phyloP scores from a whole-genome alignment of 139 green algal genomes.

The Eudorina sp. region DNA sequence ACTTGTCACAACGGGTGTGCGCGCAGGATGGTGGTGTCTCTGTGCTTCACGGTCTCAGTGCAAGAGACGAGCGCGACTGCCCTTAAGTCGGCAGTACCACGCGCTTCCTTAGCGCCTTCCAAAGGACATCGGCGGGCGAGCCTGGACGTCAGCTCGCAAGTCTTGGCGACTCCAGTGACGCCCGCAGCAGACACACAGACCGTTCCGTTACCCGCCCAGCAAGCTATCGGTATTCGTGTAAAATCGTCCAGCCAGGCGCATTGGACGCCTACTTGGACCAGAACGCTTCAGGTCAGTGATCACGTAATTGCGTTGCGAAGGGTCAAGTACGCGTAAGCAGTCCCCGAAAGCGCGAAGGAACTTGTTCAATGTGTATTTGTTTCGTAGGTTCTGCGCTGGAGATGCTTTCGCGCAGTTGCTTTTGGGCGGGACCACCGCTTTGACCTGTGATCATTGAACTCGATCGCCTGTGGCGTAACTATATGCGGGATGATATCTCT shows the following conservation, averaged over 20 bases:
- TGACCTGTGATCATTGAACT: neutral
- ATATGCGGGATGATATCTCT: too few relatives aligned
- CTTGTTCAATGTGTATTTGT: too few relatives aligned
- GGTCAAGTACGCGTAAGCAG: too few relatives aligned
- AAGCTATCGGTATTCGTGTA: neutral
- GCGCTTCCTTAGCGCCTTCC: neutral
- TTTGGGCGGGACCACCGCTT: neutral
- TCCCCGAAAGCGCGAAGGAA: too few relatives aligned
- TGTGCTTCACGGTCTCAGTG: neutral
- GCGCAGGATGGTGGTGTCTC: conserved; percentile 14
- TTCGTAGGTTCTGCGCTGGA: too few relatives aligned
- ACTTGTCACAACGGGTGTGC: neutral
- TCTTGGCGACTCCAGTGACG: neutral
- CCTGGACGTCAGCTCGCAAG: conserved; percentile 9
- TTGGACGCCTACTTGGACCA: conserved; percentile 5
- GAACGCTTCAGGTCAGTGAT: conserved; percentile 8
- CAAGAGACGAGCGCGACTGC: conserved; percentile 16
- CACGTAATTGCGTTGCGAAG: too few relatives aligned
- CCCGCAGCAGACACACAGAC: neutral
- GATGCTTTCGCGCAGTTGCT: too few relatives aligned
- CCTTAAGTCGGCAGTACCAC: neutral
- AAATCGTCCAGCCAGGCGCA: neutral
- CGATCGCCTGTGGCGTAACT: too few relatives aligned
- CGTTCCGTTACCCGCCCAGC: neutral
- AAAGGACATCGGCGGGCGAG: neutral